These are phyloP conservation scores for Quercus glauca DNA, from an alignment of 306 rosid species.

Conservation along the genomic window DNA sequence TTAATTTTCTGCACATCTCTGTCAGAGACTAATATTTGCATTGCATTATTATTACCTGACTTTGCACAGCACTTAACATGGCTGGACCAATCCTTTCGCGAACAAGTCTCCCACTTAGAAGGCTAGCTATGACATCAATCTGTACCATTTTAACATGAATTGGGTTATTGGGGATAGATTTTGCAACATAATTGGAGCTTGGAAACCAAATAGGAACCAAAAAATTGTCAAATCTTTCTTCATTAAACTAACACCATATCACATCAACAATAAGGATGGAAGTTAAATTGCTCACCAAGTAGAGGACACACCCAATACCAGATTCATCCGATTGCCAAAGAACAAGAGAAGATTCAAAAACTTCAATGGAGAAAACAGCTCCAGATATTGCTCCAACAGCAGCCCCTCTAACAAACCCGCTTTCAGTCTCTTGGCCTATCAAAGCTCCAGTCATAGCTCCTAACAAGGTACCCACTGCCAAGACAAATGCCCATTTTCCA, in stretches of 20 bases:
- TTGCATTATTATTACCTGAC: constrained; percentile 66
- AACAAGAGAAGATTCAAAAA: constrained; percentile 90
- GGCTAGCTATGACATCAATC: constrained; percentile 98
- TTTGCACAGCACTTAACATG: constrained; percentile 98
- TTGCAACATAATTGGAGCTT: constrained; percentile 1
- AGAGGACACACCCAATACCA: constrained; percentile 89
- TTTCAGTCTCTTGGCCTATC: constrained; percentile 98
- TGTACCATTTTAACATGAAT: constrained; percentile 31
- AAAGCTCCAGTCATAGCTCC: constrained; percentile 99
- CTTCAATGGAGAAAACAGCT: constrained; percentile 99
- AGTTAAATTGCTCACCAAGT: constrained; percentile 63
- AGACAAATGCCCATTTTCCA: constrained; percentile 26
- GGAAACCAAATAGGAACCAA: background rate
- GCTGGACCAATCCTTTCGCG: constrained; percentile 99
- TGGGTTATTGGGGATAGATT: background rate
- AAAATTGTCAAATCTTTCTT: background rate
- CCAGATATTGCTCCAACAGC: constrained; percentile 99
- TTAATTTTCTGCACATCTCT: background rate
- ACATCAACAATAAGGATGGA: constrained; percentile 1
- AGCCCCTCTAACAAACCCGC: constrained; percentile 97
- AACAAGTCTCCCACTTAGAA: constrained; percentile 90
- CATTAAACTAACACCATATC: constrained; percentile 8
- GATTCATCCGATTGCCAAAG: constrained; percentile 99
- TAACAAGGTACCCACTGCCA: constrained; percentile 84
- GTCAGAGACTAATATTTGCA: background rate